phyloP scores from a whole-genome alignment of 495 filamentous ascomycete genomes.

The Neurospora sp. region DNA sequence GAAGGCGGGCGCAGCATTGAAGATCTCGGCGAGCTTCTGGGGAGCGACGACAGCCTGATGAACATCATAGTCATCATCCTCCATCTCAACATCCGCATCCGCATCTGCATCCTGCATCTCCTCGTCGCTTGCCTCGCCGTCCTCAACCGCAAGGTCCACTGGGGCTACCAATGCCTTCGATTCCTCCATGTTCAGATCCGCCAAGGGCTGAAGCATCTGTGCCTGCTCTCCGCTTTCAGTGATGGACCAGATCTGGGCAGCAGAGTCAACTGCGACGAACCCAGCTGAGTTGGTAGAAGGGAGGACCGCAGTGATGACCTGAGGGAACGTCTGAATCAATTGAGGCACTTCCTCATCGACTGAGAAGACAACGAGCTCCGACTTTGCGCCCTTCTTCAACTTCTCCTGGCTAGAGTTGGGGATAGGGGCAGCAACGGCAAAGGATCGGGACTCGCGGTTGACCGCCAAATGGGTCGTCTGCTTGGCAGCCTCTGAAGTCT shows the following conservation, averaged over 20 bases:
- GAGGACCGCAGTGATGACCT: constrained; percentile 44
- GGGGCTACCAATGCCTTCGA: constrained; percentile 4
- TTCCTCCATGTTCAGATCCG: constrained; percentile 35
- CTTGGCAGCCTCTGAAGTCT: constrained; percentile 23
- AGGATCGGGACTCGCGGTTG: constrained; percentile 43
- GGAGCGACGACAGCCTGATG: constrained; percentile 46
- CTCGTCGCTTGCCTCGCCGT: constrained; percentile 41
- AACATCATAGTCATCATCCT: constrained; percentile 27
- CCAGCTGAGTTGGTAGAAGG: constrained; percentile 44
- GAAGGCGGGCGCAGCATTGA: constrained; percentile 63
- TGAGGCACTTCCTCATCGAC: constrained; percentile 37
- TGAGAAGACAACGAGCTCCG: constrained; percentile 49
- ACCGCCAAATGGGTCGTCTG: constrained; percentile 51
- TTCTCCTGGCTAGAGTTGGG: constrained; percentile 14
- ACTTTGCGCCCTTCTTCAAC: constrained; percentile 21
- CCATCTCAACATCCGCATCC: constrained; percentile 25
- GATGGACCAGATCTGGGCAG: constrained; percentile 45
- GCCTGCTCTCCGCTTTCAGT: constrained; percentile 40
- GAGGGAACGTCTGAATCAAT: constrained; percentile 35
- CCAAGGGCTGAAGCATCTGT: constrained; percentile 39
- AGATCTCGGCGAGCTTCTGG: constrained; percentile 61
- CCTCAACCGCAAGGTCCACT: constrained; percentile 20
- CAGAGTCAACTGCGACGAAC: constrained; percentile 51
- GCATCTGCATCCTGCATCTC: constrained; percentile 25
- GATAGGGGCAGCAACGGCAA: constrained; percentile 46